These are phyloP conservation scores for Cardiospermum halicacabum DNA, from an alignment of 345 rosid species.

Conservation along the genomic window DNA sequence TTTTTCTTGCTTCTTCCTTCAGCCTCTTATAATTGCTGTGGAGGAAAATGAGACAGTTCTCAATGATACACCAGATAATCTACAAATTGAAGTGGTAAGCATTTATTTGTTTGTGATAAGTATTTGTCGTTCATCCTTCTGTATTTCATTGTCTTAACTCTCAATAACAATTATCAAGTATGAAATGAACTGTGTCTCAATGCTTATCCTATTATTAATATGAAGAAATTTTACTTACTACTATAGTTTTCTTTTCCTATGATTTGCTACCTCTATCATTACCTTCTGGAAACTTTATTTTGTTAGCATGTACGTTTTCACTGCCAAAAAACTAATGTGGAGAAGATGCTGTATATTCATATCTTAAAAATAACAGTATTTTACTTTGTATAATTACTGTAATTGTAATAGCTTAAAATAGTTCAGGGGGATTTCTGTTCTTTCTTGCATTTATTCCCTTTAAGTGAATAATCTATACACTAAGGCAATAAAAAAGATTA, in stretches of 20 bases:
- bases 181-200: neutral
- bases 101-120: neutral
- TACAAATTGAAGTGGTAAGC: slow-evolving; percentile 51
- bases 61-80: slow-evolving; percentile 44
- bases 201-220: neutral
- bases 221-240: neutral
- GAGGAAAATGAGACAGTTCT: slow-evolving; percentile 67
- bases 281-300: neutral
- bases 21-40: slow-evolving; percentile 51
- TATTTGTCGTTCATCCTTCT: neutral
- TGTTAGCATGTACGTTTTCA: neutral
- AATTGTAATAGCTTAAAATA: neutral
- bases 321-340: neutral
- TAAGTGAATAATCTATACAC: neutral
- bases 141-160: neutral
- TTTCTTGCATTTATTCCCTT: neutral
- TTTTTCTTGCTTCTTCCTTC: neutral
- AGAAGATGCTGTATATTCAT: neutral
- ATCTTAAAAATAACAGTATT: neutral
- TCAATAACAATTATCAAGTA: neutral
- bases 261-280: neutral
- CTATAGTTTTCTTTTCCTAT: neutral
- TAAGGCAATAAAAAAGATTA: neutral
- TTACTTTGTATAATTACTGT: neutral
- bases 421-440: neutral